Evolutionary conservation across 2,329 filamentous ascomycete genomes (phyloP), one percentile per base, ranked within the genome.

Genomic region (Fusarium pininemorale): DNA sequence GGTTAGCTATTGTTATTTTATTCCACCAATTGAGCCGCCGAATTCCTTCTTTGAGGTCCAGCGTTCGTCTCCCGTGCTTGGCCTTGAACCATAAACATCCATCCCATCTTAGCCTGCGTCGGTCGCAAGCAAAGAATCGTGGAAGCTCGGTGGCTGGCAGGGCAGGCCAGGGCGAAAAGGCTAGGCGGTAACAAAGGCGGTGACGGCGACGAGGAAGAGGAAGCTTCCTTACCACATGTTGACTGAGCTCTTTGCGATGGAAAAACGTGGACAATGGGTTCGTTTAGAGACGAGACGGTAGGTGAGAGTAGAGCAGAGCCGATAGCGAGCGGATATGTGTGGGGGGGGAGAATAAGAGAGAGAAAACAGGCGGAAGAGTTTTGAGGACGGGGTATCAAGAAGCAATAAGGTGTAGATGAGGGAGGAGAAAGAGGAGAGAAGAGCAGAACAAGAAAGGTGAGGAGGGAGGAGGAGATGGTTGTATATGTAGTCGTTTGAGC

Each of bases 181-280:
- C 45, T 63, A 42, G 61, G 58, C 59, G 71, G 61, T 48, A 63
- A 63, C 64, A 59, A 70, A 67, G 60, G 71, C 72, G 72, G 70
- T 75, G 74, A 72, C 63, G 72, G 70, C 74, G 74, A 72, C 63
- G 63, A 60, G 44, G 44, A 42, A 32, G 54, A 55, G 51, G 50
- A 55, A 61, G 64, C 58, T 72, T 63, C 58, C 77, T 77, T 79
- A 79, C 77, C 77, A 79, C 77, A 79, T 79, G 61, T 72, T 79
- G 73, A 74, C 75, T 75, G 77, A 74, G 63, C 58, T 72, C 62
- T 73, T 71, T 70, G 54, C 48, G 59, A 57, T 55, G 56, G 50
- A 56, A 60, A 67, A 64, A 69, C 56, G 72, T 67, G 51, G 57
- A 60, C 51, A 72, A 66, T 66, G 54, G 59, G 66, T 70, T 74